phyloP scores from a whole-genome alignment of 305 asterid species.

The Fraxinus angustifolia region DNA sequence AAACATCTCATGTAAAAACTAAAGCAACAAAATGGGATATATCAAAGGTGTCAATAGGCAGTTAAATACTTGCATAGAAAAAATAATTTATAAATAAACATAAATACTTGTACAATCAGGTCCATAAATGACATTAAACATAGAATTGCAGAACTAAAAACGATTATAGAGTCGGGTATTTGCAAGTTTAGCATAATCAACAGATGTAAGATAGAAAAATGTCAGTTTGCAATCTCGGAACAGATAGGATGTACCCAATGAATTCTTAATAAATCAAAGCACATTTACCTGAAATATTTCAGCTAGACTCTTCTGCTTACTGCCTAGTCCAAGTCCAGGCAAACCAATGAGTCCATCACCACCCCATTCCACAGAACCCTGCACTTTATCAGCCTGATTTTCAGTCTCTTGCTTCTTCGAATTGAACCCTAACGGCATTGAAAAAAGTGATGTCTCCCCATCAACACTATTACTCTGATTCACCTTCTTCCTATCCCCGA shows the following conservation, averaged over 20 bases:
- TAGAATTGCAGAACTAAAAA: neutral
- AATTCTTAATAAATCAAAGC: neutral
- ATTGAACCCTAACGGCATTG: conserved; percentile 17
- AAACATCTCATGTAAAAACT: neutral
- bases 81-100: neutral
- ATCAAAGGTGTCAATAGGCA: neutral
- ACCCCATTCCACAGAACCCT: conserved; percentile 11
- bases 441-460: neutral
- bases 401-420: conserved; percentile 59
- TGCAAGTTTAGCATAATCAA: neutral
- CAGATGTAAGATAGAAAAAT: neutral
- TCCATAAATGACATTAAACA: conserved; percentile 7
- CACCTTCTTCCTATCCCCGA: conserved; percentile 23
- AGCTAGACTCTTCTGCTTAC: conserved; percentile 87
- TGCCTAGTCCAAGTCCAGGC: conserved; percentile 32
- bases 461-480: neutral
- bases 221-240: neutral
- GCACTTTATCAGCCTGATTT: conserved; percentile 31
- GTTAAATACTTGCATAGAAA: neutral
- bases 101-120: neutral
- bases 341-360: conserved; percentile 8
- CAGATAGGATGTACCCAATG: neutral
- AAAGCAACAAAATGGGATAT: neutral
- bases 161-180: neutral
- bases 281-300: conserved; percentile 77